Base-by-base conservation (phyloP, 257 asterid genomes). In the Paraleonurus japonicus region DNA sequence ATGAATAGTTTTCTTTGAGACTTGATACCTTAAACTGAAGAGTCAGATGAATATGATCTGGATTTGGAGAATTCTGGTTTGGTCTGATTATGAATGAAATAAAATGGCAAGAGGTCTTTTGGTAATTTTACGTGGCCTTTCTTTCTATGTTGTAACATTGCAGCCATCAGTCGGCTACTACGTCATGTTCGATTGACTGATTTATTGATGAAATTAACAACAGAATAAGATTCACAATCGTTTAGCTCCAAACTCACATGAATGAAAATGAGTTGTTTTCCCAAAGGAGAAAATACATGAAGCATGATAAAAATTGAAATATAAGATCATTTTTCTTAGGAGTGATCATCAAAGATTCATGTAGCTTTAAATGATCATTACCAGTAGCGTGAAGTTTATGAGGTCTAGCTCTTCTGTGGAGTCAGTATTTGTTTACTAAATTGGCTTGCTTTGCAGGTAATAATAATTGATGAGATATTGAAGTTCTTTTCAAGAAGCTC, bases 381-480 rank as follows among this genome's bases (percentile, higher is more conserved):
- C 48, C 43, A 35, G 10, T 48, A 26, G 45, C 19, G 43, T 45
- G 20, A 24, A 35, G 12, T 8, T 30, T 35, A 7, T 8, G 43
- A 35, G 43, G 43, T 35, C 12, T 35, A 35, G 12, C 43, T 35
- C 43, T 35, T 7, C 1, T 7, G 5, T 35, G 43, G 11, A 35
- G 12, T 35, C 43, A 35, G 43, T 71, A 19, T 45, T 15, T 43
- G 9, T 6, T 20, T 35, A 7, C 48, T 26, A 39, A 43, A 43
- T 43, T 43, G 19, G 51, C 9, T 33, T 68, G 28, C 43, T 37
- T 67, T 86, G 74, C 86, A 94, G 96, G 99, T 92, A 67, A 92
- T 95, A 77, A 76, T 95, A 60, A 92, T 95, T 22, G 99, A 95
- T 80, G 99, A 92, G 88, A 82, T 95, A 71, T 76, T 95, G 84